A percentile compares a stretch with the other conserved stretches of the same genome.
Conservation (phyloP, 768 basidiomycete species). For the Hydnomerulius pinastri region DNA sequence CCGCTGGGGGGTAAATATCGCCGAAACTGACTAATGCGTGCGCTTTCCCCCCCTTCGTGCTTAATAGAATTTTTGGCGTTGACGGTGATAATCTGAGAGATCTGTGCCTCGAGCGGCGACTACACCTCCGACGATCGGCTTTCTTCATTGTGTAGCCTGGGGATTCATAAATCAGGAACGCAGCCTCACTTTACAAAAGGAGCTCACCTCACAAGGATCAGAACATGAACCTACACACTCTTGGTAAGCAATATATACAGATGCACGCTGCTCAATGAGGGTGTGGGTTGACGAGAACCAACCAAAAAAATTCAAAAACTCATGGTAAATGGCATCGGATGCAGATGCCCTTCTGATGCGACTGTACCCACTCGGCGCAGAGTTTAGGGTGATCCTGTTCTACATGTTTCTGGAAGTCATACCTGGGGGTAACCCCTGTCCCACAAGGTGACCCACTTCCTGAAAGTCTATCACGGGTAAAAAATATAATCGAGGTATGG, state of each 20-base stretch:
- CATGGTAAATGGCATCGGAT: too few relatives aligned
- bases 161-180: background rate
- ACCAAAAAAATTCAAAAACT: background rate
- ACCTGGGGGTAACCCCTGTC: background rate
- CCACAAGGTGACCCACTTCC: background rate
- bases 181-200: background rate
- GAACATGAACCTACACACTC: background rate
- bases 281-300: background rate
- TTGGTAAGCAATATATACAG: background rate
- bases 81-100: background rate
- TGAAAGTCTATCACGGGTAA: background rate
- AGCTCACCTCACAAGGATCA: background rate
- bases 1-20: background rate
- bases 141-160: background rate
- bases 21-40: too few relatives aligned
- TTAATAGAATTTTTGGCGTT: background rate
- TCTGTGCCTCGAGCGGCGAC: background rate
- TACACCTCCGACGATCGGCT: background rate
- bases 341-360: background rate
- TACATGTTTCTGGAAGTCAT: background rate
- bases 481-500: background rate
- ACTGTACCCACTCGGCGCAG: background rate
- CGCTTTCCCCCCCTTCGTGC: background rate
- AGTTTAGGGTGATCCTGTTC: background rate
- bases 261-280: background rate